phyloP scores from a whole-genome alignment of 805 yeast species.

The Saccharomycopsis guyanensis region DNA sequence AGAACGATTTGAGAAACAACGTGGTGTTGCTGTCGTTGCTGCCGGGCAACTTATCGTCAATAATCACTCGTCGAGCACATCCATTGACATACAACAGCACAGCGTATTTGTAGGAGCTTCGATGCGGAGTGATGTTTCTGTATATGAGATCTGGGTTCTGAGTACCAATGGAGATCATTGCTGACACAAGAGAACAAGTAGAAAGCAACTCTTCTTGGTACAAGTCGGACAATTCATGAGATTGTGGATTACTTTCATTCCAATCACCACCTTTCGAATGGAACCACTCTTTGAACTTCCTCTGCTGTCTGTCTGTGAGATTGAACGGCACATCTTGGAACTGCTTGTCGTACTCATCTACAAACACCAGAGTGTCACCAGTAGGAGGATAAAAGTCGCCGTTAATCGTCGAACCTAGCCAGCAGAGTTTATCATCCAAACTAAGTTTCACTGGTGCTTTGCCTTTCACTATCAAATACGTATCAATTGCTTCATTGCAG shows the following conservation, averaged over 20 bases:
- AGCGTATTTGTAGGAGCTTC: slow-evolving; percentile 12
- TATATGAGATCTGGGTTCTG: slow-evolving; percentile 5
- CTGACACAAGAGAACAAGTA: slow-evolving; percentile 17
- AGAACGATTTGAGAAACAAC: slow-evolving; percentile 9
- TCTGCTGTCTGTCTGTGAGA: slow-evolving; percentile 4
- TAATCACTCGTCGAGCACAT: slow-evolving; percentile 4
- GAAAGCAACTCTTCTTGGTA: slow-evolving; percentile 17
- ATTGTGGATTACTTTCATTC: too few relatives aligned
- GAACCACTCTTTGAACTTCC: slow-evolving; percentile 4
- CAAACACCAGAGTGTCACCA: background rate
- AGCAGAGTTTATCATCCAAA: background rate
- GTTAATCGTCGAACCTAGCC: slow-evolving; percentile 18
- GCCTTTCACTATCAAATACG: background rate
- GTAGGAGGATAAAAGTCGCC: slow-evolving; percentile 13
- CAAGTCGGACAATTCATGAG: background rate
- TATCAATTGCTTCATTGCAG: background rate
- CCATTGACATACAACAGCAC: slow-evolving; percentile 17
- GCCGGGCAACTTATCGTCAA: slow-evolving; percentile 18
- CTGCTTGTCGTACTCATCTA: background rate
- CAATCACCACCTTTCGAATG: background rate
- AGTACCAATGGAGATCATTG: slow-evolving; percentile 14
- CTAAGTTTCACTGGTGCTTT: background rate
- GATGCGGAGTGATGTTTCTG: slow-evolving; percentile 7
- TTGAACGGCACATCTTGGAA: slow-evolving; percentile 2
- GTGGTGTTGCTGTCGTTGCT: background rate